Conservation (phyloP, 73 alveolate species). For the Durusdinium trenchii region DNA sequence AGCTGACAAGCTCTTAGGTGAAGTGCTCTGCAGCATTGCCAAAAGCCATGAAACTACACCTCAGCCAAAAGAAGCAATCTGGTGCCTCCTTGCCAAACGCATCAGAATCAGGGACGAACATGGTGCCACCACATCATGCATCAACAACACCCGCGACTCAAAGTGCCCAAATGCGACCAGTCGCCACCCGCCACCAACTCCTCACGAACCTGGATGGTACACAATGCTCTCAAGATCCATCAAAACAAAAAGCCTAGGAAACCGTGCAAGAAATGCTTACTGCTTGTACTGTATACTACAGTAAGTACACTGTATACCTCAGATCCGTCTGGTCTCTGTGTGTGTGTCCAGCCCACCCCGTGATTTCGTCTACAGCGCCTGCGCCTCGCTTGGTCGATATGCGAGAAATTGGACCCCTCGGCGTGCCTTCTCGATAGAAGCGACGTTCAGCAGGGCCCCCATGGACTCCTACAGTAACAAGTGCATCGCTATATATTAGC, state of each 20-base stretch:
- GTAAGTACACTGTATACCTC: too few species aligned
- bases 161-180: not conserved
- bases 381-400: too few species aligned
- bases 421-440: conserved; percentile 11
- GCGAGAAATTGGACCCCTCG: too few species aligned
- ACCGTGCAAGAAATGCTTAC: not conserved
- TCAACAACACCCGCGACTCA: too few species aligned
- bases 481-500: too few species aligned
- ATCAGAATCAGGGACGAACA: too few species aligned
- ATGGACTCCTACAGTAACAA: conserved; percentile 43
- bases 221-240: not conserved
- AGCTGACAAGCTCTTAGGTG: conserved; percentile 42
- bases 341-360: too few species aligned
- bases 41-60: conserved; percentile 48
- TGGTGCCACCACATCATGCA: too few species aligned
- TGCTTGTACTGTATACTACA: too few species aligned
- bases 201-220: conserved; percentile 39
- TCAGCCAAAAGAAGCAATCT: not conserved
- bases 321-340: too few species aligned
- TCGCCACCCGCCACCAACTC: conserved; percentile 71
- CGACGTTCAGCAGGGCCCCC: conserved; percentile 43
- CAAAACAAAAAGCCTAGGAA: not conserved
- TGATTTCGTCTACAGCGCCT: too few species aligned
- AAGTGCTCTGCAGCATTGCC: conserved; percentile 59
- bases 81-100: too few species aligned